Conservation (phyloP, 768 basidiomycete species). For the Pisolithus sp. region DNA sequence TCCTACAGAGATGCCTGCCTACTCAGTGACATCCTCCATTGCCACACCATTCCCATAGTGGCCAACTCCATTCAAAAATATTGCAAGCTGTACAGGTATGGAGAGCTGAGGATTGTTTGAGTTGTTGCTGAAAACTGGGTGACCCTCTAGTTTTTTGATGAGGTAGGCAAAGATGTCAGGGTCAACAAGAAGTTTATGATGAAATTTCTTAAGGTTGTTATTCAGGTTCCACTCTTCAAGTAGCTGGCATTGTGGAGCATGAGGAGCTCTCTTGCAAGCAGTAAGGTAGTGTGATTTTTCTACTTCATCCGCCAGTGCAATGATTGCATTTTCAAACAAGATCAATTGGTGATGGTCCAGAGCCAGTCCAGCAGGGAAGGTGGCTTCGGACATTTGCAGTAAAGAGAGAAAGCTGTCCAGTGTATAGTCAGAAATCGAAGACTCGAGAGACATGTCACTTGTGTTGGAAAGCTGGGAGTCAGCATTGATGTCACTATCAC, state of each 20-base stretch:
- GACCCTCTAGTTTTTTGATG: slow-evolving; percentile 11
- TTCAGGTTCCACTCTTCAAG: slow-evolving; percentile 3
- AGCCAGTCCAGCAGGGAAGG: not conserved
- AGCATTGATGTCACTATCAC: too few species aligned
- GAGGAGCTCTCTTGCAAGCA: not conserved
- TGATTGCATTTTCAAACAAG: not conserved
- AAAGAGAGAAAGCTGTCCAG: not conserved
- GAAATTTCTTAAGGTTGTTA: slow-evolving; percentile 17
- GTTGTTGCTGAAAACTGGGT: slow-evolving; percentile 19
- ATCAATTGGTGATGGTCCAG: not conserved
- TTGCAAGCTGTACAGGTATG: too few species aligned
- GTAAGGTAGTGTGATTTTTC: not conserved
- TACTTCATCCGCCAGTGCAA: not conserved
- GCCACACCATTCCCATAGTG: slow-evolving; percentile 7
- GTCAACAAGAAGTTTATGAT: slow-evolving; percentile 7
- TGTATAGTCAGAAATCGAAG: not conserved
- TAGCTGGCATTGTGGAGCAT: not conserved
- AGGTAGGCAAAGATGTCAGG: slow-evolving; percentile 17
- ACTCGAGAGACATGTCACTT: not conserved
- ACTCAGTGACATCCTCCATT: slow-evolving; percentile 14
- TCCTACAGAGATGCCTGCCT: slow-evolving; percentile 15
- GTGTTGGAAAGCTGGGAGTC: not conserved
- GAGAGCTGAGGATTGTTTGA: too few species aligned
- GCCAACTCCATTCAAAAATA: slow-evolving; percentile 21
- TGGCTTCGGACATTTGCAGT: not conserved